Base-by-base conservation (phyloP, 495 filamentous ascomycete genomes). In the Penicillium macrosclerotiorum region DNA sequence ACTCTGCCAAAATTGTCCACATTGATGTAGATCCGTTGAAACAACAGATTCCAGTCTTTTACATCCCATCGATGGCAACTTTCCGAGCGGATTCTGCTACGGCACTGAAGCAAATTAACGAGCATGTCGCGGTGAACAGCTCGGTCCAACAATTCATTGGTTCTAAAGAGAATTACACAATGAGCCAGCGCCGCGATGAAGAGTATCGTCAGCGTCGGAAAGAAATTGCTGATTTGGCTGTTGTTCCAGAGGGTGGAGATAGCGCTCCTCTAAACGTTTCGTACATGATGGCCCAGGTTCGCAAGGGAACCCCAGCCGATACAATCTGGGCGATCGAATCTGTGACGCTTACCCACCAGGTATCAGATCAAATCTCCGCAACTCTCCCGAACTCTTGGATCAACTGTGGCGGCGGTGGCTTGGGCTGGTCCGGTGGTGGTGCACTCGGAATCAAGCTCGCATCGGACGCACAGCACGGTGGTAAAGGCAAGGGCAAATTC, bases 351-450 rank as follows among this genome's bases (percentile, higher is more conserved):
- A 89, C 88, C 0, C 65, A 60, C 2, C 81, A 86, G 38, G 88
- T 94, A 11, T 83, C 89, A 16, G 89, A 97, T 54, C 84, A 89
- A 52, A 60, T 96, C n/a, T 79, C 81, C 57, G 83, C 84, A 8
- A 86, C 80, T 11, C 50, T 82, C 1, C 91, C 90, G 0, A 88
- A 90, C 4, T 83, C 82, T 6, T 93, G 89, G 84, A 83, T 95
- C 59, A 95, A 95, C 71, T 97, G 91, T 62, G 92, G 92, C 11
- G 92, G 91, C 24, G 92, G 92, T 26, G 92, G 92, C 3, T 76
- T 96, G 0, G 92, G 92, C 14, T 97, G 92, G 92, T 92, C 86
- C n/a, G 92, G 92, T 16, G 92, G 92, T 33, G 92, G 79, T 43
- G 81, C 88, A 2, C 66, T 95, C 3, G 92, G 92, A 12, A 89